A percentile compares a stretch with the other conserved stretches of the same genome.
Evolutionary conservation across 2,329 filamentous ascomycete genomes (phyloP).

Genomic region (Tolypocladium ovalisporum): DNA sequence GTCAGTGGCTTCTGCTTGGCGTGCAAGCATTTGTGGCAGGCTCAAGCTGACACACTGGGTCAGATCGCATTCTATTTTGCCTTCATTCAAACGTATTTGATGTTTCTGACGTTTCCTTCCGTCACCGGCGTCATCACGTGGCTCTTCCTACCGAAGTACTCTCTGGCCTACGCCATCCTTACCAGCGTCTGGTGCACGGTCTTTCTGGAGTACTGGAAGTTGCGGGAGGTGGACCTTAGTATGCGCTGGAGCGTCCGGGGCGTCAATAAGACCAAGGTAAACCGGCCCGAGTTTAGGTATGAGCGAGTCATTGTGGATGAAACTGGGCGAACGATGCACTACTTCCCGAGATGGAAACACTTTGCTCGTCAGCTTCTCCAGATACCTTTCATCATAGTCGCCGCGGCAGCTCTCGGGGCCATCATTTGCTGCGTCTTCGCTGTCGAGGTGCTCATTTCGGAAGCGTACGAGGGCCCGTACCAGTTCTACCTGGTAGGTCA

Average conservation of each 20-base stretch:
- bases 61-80: constrained; percentile 71
- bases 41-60: not conserved
- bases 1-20: constrained; percentile 4
- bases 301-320: constrained; percentile 52
- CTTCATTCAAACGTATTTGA: constrained; percentile 68
- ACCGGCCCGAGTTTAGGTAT: constrained; percentile 52
- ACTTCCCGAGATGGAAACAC: constrained; percentile 55
- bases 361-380: constrained; percentile 56
- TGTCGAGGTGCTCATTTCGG: constrained; percentile 65
- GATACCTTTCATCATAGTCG: constrained; percentile 54
- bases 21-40: not conserved
- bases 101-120: constrained; percentile 60
- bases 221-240: constrained; percentile 59
- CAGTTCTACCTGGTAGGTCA: constrained; percentile 50
- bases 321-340: constrained; percentile 48
- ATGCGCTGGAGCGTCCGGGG: constrained; percentile 64
- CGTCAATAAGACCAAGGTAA: constrained; percentile 55
- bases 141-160: constrained; percentile 59
- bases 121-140: constrained; percentile 57
- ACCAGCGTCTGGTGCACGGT: constrained; percentile 61
- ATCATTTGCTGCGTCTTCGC: constrained; percentile 61
- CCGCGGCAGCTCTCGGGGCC: constrained; percentile 47
- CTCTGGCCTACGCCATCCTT: constrained; percentile 54
- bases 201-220: constrained; percentile 73
- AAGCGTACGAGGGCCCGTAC: constrained; percentile 60